Evolutionary conservation across 768 basidiomycete species (phyloP).

Genomic region (Leccinum aurantiacum): DNA sequence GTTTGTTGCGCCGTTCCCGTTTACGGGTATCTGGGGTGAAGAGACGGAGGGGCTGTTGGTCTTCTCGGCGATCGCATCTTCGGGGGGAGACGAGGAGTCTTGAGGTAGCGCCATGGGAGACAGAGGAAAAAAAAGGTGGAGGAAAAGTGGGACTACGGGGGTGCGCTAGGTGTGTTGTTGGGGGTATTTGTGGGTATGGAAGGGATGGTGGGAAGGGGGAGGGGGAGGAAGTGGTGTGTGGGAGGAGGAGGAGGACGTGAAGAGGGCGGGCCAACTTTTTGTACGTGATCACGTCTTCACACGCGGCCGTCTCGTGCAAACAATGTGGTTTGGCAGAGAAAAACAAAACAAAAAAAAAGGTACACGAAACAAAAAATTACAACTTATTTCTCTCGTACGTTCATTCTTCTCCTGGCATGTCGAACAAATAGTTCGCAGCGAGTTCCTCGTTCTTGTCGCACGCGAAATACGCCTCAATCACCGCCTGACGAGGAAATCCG

Average conservation of each 20-base stretch:
- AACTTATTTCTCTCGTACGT: not conserved
- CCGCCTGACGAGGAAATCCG: slow-evolving; percentile 81
- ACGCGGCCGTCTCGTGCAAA: slow-evolving; percentile 29
- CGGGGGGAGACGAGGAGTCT: slow-evolving; percentile 16
- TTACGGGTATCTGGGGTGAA: slow-evolving; percentile 22
- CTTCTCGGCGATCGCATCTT: slow-evolving; percentile 22
- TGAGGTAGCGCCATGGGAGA: slow-evolving; percentile 28
- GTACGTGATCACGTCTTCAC: slow-evolving; percentile 34
- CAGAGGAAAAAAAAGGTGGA: not conserved
- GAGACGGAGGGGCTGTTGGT: slow-evolving; percentile 18
- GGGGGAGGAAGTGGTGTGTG: slow-evolving; percentile 15
- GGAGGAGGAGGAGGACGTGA: slow-evolving; percentile 19
- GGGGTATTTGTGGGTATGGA: slow-evolving; percentile 34
- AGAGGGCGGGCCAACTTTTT: slow-evolving; percentile 25
- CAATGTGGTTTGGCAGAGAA: slow-evolving; percentile 21
- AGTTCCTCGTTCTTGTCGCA: slow-evolving; percentile 98
- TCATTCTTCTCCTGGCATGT: slow-evolving; percentile 54
- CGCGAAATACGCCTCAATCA: slow-evolving; percentile 88
- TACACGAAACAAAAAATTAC: slow-evolving; percentile 1
- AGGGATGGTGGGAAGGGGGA: not conserved
- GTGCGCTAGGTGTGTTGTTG: not conserved
- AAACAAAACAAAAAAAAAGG: not conserved
- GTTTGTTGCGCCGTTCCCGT: slow-evolving; percentile 26
- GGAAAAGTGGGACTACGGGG: not conserved
- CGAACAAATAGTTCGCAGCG: slow-evolving; percentile 93